Base-by-base conservation (phyloP, 2,329 filamentous ascomycete species). In the Sarocladium kiliense region DNA sequence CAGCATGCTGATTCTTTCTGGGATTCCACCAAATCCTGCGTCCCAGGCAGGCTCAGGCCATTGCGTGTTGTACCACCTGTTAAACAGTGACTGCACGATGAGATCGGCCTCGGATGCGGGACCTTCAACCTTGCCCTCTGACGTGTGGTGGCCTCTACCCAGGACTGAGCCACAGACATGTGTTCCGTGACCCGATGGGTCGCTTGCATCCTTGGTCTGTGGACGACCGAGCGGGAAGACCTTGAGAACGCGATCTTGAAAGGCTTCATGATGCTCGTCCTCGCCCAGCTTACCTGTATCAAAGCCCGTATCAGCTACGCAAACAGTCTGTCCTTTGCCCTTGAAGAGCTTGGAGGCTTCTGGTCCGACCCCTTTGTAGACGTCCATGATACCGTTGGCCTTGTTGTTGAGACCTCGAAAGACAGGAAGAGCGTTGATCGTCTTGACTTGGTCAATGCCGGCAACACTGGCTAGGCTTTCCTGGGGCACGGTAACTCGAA, bases 1-100 rank as follows among this genome's bases (percentile, higher is more conserved):
- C 30, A 34, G 30, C 30, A 14, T 34, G 30, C 30, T 34, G 30
- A 34, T 34, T 7, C 30, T 34, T n/a, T 4, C 19, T 53, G 21
- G 30, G 18, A 32, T 18, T 12, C 32, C 45, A 19, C 45, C 30
- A 12, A 55, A n/a, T 3, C 18, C 18, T 14, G 54, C 27, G 37
- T 11, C n/a, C 37, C 37, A 19, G 10, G 7, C 19, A 12, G n/a
- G 3, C n/a, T 23, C 7, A 3, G 11, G 3, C n/a, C 14, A 7
- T 14, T 34, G 9, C 14, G 30, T 34, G 7, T 14, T 14, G 25
- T 45, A n/a, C 27, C 18, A 32, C 2, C 30, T 2, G 36, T 16
- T 21, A n/a, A 42, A 49, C 9, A 56, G 23, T n/a, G 55, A 54
- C 39, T 56, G 55, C 37, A 56, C 26, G 19, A 56, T 32, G 10